These are phyloP conservation scores for Nitzschia sp. DNA, from an alignment of 108 stramenopile genomes.

Conservation along the genomic window DNA sequence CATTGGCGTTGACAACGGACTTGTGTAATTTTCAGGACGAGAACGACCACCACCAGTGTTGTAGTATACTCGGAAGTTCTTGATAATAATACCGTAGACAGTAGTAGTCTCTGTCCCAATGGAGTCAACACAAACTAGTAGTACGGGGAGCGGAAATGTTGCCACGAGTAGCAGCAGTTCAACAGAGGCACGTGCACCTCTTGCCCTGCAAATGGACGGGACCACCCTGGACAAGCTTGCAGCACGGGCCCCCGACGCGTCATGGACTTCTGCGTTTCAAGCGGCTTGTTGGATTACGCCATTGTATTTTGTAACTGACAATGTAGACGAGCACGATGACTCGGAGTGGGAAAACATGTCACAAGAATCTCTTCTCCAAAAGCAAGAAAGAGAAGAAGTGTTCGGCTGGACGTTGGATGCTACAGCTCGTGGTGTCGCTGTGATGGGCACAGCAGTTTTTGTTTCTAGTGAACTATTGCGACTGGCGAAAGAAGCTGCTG, in stretches of 20 bases:
- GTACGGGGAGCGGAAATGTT: too few relatives aligned
- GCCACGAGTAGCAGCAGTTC: too few relatives aligned
- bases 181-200: too few relatives aligned
- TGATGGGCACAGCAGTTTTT: conserved; percentile 59
- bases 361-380: background rate
- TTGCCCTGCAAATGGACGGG: too few relatives aligned
- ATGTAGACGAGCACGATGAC: background rate
- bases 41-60: too few relatives aligned
- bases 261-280: conserved; percentile 26
- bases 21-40: too few relatives aligned
- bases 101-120: too few relatives aligned
- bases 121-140: too few relatives aligned
- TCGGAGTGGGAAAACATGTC: background rate
- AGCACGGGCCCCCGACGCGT: conserved; percentile 1
- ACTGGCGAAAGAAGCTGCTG: conserved; percentile 54
- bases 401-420: conserved; percentile 70
- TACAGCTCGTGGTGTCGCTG: conserved; percentile 42
- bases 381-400: conserved; percentile 34
- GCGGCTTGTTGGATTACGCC: conserved; percentile 25
- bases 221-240: background rate
- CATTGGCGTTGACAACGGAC: too few relatives aligned
- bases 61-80: too few relatives aligned
- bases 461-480: conserved; percentile 63
- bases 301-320: conserved; percentile 11
- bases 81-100: too few relatives aligned